Conservation (phyloP, 768 basidiomycete species). For the Fomitopsis pulvina region DNA sequence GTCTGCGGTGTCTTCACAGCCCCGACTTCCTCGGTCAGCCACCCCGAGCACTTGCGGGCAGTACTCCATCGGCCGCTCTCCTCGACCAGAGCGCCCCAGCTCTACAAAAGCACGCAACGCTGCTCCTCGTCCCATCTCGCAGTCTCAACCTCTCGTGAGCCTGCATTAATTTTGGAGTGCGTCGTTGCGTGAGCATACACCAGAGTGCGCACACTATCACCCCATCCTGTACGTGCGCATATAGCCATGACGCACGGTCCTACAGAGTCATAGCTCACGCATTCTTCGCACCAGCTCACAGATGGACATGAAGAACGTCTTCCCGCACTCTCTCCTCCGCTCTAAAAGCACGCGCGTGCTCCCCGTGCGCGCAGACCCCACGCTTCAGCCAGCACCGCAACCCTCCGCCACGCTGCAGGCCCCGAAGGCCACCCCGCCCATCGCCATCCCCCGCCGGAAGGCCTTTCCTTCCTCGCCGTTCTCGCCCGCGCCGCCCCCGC, state of each 20-base stretch:
- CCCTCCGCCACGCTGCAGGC: neutral
- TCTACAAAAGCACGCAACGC: neutral
- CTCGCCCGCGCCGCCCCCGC: slow-evolving; percentile 7
- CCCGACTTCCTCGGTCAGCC: neutral
- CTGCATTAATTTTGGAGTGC: neutral
- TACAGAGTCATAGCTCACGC: neutral
- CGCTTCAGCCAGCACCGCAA: neutral
- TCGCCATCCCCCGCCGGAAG: slow-evolving; percentile 11
- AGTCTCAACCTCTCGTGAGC: neutral
- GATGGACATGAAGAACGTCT: neutral
- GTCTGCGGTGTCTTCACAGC: neutral
- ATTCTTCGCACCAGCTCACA: neutral
- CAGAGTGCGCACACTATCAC: neutral
- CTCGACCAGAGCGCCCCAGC: neutral
- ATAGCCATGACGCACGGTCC: neutral
- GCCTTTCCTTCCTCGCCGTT: slow-evolving; percentile 2
- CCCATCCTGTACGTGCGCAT: neutral
- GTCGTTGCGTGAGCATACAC: neutral
- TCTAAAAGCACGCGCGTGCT: neutral
- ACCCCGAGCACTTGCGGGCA: neutral
- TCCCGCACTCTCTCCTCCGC: neutral
- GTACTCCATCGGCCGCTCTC: neutral
- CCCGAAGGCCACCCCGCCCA: slow-evolving; percentile 4
- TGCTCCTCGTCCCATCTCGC: neutral
- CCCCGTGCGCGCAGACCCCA: neutral